Conservation (phyloP, 179 eudicot genomes). For the Actinidia chinensis region DNA sequence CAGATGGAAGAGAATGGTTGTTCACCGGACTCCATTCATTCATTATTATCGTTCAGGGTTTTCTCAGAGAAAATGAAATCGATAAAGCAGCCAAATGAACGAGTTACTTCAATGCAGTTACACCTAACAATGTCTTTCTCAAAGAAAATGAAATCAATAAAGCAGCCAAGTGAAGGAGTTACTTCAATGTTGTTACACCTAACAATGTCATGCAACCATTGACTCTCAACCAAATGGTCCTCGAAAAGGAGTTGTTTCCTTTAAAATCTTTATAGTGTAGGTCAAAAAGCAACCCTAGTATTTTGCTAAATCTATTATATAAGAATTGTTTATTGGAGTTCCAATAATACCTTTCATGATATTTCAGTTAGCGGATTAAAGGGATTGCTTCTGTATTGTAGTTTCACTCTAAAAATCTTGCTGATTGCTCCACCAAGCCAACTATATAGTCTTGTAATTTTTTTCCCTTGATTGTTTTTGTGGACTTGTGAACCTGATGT, state of each 20-base stretch:
- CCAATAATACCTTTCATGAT: too few relatives aligned
- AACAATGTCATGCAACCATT: background rate
- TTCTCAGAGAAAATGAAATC: constrained; percentile 19
- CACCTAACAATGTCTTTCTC: too few relatives aligned
- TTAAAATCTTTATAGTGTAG: background rate
- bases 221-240: constrained; percentile 15
- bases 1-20: constrained; percentile 26
- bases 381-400: too few relatives aligned
- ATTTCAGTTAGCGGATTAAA: too few relatives aligned
- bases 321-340: too few relatives aligned
- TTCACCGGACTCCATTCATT: constrained; percentile 18
- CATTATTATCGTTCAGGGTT: constrained; percentile 22
- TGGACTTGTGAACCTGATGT: too few relatives aligned
- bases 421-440: too few relatives aligned
- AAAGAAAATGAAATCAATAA: too few relatives aligned
- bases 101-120: background rate
- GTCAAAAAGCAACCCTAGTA: background rate
- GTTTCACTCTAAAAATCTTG: too few relatives aligned
- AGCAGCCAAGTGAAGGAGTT: background rate
- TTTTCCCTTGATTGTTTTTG: too few relatives aligned
- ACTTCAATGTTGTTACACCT: constrained; percentile 12
- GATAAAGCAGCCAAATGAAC: constrained; percentile 21
- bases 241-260: background rate
- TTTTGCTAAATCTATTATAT: too few relatives aligned
- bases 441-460: too few relatives aligned